Percentiles rank a stretch among this genome's conserved stretches.
These are phyloP conservation scores for Candida glucosophila DNA, from an alignment of 1,139 yeast genomes.

Conservation along the genomic window DNA sequence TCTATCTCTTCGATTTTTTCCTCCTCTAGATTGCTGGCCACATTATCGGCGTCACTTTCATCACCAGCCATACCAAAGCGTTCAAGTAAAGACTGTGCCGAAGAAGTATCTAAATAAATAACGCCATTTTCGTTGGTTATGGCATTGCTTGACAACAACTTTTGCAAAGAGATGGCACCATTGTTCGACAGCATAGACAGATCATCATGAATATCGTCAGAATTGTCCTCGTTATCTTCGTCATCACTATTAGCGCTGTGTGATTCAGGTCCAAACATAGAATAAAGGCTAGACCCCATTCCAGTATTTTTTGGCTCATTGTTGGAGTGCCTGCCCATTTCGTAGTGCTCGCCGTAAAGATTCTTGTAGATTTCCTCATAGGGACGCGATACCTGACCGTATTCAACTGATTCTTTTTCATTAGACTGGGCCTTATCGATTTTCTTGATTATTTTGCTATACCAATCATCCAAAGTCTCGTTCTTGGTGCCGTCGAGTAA, in stretches of 20 bases:
- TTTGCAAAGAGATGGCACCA: constrained; percentile 43
- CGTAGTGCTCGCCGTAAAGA: constrained; percentile 39
- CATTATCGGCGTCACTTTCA: constrained; percentile 15
- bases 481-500: constrained; percentile 56
- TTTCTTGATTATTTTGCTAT: constrained; percentile 54
- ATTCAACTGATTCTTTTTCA: constrained; percentile 18
- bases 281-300: constrained; percentile 5
- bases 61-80: constrained; percentile 38
- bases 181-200: constrained; percentile 10
- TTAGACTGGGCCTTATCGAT: constrained; percentile 28
- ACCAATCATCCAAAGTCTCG: constrained; percentile 78
- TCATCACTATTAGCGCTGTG: constrained; percentile 6
- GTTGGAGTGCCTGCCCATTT: constrained; percentile 30
- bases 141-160: constrained; percentile 42
- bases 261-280: constrained; percentile 27
- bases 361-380: constrained; percentile 37
- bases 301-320: constrained; percentile 21
- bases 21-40: constrained; percentile 14
- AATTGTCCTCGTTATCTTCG: constrained; percentile 12
- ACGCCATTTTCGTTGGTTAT: constrained; percentile 51
- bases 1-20: constrained; percentile 20
- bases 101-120: constrained; percentile 41
- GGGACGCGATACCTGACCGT: constrained; percentile 34
- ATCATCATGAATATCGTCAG: constrained; percentile 16
- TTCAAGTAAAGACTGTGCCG: constrained; percentile 42